These are phyloP conservation scores for Rhinocladiella mackenziei DNA, from an alignment of 2,329 filamentous ascomycete species.

Conservation along the genomic window DNA sequence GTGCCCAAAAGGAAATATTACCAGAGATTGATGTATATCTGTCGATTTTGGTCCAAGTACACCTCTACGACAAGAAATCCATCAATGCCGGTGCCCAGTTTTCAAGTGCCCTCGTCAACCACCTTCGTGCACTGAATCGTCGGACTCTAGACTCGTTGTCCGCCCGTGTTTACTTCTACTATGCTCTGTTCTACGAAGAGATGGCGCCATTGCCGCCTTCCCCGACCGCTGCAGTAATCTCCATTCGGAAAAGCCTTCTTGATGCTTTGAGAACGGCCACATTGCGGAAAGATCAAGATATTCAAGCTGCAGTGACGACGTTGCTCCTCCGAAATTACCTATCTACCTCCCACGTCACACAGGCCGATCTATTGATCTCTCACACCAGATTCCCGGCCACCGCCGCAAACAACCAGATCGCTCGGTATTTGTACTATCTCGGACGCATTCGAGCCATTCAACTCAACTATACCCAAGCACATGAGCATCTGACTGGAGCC, in stretches of 20 bases:
- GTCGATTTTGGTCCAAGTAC: constrained; percentile 79
- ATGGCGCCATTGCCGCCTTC: constrained; percentile 83
- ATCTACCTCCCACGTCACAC: constrained; percentile 89
- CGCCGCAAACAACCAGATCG: constrained; percentile 96
- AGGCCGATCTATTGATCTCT: constrained; percentile 91
- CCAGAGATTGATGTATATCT: constrained; percentile 88
- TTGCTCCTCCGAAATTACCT: constrained; percentile 94
- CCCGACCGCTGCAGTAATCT: constrained; percentile 78
- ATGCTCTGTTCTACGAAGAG: constrained; percentile 90
- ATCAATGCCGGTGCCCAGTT: constrained; percentile 77
- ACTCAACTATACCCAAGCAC: constrained; percentile 92
- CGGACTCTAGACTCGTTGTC: constrained; percentile 90
- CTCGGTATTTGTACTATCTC: constrained; percentile 94
- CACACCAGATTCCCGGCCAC: constrained; percentile 93
- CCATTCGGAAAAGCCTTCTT: constrained; percentile 79
- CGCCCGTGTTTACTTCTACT: constrained; percentile 97
- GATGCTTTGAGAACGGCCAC: constrained; percentile 91
- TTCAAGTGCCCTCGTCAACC: constrained; percentile 76
- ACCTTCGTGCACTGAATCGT: constrained; percentile 83
- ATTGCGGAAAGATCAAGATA: constrained; percentile 91
- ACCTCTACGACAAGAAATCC: constrained; percentile 80
- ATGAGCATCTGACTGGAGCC: constrained; percentile 87
- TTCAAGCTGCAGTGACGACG: constrained; percentile 93
- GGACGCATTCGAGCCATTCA: constrained; percentile 95
- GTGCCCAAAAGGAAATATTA: constrained; percentile 66